Base-by-base conservation (phyloP, 257 asterid species). In the Fraxinus pennsylvanica region DNA sequence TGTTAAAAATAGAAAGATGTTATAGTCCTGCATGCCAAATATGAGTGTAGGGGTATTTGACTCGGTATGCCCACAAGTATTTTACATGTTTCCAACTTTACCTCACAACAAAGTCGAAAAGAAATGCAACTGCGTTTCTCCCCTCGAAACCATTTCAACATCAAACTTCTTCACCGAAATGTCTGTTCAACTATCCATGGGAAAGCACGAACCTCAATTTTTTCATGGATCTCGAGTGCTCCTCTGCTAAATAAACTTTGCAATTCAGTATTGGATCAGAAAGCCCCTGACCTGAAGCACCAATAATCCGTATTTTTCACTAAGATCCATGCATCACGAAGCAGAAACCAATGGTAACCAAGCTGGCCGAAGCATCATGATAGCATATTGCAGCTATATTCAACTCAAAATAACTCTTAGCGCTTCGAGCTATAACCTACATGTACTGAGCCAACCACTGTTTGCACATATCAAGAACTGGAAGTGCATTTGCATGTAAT, bases 401-500 rank as follows among this genome's bases (percentile, higher is more conserved):
- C 71, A 72, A 82, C 74, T 75, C 82, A 85, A 75, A 65, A 65
- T n/a, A 47, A 82, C 75, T 69, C 57, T 47, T 13, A 63, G 74
- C 45, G 75, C 73, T 74, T 78, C 69, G 39, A 74, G 77, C 43
- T 38, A 75, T 69, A 21, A 66, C 73, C 87, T 89, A 94, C 97
- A 92, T 94, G 86, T 92, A 94, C 82, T 92, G 97, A 54, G 97
- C 91, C 86, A 94, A 80, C 99, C 99, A 94, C 79, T 94, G 99
- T 81, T 92, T 92, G 90, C 99, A 92, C 99, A 94, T 91, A 79
- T 94, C 99, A 75, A 94, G 97, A 87, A 94, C 99, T 59, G 97
- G 97, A 80, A 92, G 95, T 74, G 99, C 97, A 83, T 91, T 94
- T 77, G 99, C 97, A 89, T 94, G 99, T 77, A 94, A 82, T 65